Conservation (phyloP, 2,329 filamentous ascomycete species). For the Aureobasidium sp. region DNA sequence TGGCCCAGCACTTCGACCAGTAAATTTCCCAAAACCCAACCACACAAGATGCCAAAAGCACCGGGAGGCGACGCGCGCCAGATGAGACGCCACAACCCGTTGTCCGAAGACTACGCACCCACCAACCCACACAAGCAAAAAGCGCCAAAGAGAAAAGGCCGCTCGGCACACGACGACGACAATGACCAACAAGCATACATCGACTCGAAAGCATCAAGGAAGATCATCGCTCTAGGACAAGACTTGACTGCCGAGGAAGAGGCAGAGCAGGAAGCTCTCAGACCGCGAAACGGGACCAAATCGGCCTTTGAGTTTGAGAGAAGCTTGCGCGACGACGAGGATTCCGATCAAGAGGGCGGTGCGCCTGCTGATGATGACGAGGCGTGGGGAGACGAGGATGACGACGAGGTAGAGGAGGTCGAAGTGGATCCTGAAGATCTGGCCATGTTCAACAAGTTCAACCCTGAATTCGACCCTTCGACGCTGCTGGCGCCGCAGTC, state of each 20-base stretch:
- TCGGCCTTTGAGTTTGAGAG: conserved; percentile 73
- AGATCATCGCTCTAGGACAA: conserved; percentile 83
- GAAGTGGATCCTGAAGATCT: conserved; percentile 86
- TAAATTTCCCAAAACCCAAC: neutral
- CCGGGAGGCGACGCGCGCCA: conserved; percentile 47
- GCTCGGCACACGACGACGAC: conserved; percentile 51
- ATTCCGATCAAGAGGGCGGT: conserved; percentile 40
- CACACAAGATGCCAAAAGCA: conserved; percentile 67
- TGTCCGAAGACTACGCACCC: conserved; percentile 79
- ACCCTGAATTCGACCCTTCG: conserved; percentile 67
- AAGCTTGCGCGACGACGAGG: conserved; percentile 44
- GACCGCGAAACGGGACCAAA: conserved; percentile 41
- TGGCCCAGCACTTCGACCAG: neutral
- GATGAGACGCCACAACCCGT: conserved; percentile 74
- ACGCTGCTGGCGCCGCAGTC: conserved; percentile 59
- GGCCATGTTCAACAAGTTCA: conserved; percentile 84
- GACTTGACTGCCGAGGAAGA: conserved; percentile 80
- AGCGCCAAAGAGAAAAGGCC: conserved; percentile 53
- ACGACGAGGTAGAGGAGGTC: conserved; percentile 54
- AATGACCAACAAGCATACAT: conserved; percentile 51
- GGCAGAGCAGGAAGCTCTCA: conserved; percentile 39
- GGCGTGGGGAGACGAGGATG: conserved; percentile 71
- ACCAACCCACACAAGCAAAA: conserved; percentile 65
- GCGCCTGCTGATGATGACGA: conserved; percentile 44
- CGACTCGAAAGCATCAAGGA: conserved; percentile 79